phyloP scores from a whole-genome alignment of 805 yeast genomes.

The Dipodascus albidus region DNA sequence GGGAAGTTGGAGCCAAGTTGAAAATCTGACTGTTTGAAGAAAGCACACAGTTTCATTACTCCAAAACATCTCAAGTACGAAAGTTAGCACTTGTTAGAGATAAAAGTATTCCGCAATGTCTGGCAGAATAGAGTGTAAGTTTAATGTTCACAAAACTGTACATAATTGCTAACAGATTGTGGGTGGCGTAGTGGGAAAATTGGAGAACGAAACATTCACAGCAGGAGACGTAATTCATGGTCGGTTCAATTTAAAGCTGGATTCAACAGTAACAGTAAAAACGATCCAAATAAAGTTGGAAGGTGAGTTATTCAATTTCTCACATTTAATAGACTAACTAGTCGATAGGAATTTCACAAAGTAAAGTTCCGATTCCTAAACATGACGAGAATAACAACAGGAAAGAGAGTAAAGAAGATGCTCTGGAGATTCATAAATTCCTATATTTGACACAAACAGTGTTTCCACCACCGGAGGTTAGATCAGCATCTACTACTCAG shows the following conservation, averaged over 20 bases:
- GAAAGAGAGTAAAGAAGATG: slow-evolving; percentile 11
- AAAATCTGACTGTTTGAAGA: too few relatives aligned
- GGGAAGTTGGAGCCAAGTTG: too few relatives aligned
- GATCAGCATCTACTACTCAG: slow-evolving; percentile 9
- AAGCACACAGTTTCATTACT: too few relatives aligned
- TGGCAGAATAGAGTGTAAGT: neutral
- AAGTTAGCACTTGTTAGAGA: too few relatives aligned
- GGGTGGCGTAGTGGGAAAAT: neutral
- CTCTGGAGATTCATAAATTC: slow-evolving; percentile 18
- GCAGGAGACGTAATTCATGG: slow-evolving; percentile 19
- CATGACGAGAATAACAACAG: slow-evolving; percentile 4
- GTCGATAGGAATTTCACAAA: slow-evolving; percentile 11
- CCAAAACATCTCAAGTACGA: too few relatives aligned
- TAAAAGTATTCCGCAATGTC: neutral
- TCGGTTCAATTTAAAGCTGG: slow-evolving; percentile 14
- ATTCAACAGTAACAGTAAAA: slow-evolving; percentile 18
- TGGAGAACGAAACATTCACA: slow-evolving; percentile 9
- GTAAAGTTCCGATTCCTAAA: slow-evolving; percentile 16
- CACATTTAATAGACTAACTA: neutral
- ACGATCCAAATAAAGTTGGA: slow-evolving; percentile 22
- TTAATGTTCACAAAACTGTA: too few relatives aligned
- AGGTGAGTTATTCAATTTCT: slow-evolving; percentile 10
- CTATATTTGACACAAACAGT: slow-evolving; percentile 21
- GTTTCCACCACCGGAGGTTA: slow-evolving; percentile 26
- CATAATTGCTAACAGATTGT: too few relatives aligned